Percentiles rank a stretch among this genome's conserved stretches.
phyloP scores from a whole-genome alignment of 495 filamentous ascomycete species.

The Durotheca rogersii region DNA sequence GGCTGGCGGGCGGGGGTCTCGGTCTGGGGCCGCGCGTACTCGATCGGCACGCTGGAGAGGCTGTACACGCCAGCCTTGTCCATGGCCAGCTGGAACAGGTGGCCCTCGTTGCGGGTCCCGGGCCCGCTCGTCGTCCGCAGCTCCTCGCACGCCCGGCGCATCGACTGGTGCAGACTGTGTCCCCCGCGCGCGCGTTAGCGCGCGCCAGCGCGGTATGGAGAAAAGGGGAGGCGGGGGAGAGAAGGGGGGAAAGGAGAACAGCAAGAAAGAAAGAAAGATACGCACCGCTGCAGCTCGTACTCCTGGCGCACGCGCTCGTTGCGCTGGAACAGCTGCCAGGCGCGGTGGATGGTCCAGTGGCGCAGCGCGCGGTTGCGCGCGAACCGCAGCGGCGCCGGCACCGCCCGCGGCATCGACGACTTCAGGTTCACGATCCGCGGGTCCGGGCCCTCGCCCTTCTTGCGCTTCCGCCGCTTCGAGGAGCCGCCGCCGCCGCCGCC shows the following conservation, averaged over 20 bases:
- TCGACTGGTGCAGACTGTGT: conserved; percentile 64
- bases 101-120: conserved; percentile 63
- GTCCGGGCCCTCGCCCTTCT: conserved; percentile 19
- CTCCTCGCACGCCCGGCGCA: conserved; percentile 78
- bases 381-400: conserved; percentile 78
- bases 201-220: background rate
- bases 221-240: background rate
- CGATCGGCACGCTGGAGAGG: conserved; percentile 68
- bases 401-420: conserved; percentile 30
- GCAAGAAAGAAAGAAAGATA: no score
- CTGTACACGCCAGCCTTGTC: conserved; percentile 77
- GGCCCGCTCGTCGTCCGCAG: conserved; percentile 66
- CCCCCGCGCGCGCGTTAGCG: conserved; percentile 7
- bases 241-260: no score
- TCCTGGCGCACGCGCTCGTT: conserved; percentile 61
- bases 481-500: background rate
- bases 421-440: conserved; percentile 32
- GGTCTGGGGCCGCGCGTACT: conserved; percentile 82
- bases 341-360: conserved; percentile 99
- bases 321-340: conserved; percentile 74
- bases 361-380: conserved; percentile 83
- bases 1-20: conserved; percentile 70
- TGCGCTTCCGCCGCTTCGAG: conserved; percentile 10
- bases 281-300: conserved; percentile 60
- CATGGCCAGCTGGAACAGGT: conserved; percentile 80